phyloP scores from a whole-genome alignment of 768 basidiomycete species.

The Naganishia vaughanmartiniae region DNA sequence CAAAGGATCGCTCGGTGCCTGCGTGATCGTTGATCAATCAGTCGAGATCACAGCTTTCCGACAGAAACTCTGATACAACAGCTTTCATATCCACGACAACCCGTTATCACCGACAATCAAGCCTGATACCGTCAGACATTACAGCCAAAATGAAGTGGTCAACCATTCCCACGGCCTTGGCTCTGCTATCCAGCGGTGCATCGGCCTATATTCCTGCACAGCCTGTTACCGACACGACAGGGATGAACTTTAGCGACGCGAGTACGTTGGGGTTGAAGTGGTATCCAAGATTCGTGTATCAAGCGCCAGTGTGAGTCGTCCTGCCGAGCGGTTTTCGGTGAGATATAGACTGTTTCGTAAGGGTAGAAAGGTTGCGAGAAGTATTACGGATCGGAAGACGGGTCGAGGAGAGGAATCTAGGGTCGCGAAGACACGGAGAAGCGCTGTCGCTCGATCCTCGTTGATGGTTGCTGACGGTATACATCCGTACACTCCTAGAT shows the following conservation, averaged over 20 bases:
- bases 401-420: background rate
- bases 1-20: background rate
- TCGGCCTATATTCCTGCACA: conserved; percentile 69
- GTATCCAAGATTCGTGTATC: conserved; percentile 52
- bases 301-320: conserved; percentile 29
- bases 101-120: background rate
- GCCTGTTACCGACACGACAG: conserved; percentile 65
- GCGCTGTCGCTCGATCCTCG: background rate
- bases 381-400: too few species aligned
- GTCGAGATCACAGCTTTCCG: background rate
- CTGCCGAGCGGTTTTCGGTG: background rate
- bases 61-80: background rate
- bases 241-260: conserved; percentile 60
- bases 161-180: background rate
- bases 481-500: conserved; percentile 29
- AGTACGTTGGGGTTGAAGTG: conserved; percentile 62
- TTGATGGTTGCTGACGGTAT: background rate
- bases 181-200: background rate
- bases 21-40: background rate
- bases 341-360: too few species aligned
- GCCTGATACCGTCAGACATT: background rate
- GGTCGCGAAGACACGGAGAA: background rate
- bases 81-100: background rate
- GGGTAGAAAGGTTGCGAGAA: too few species aligned
- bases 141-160: conserved; percentile 9